Conservation (phyloP, 2,329 filamentous ascomycete genomes). For the Aspergillus awamori region DNA sequence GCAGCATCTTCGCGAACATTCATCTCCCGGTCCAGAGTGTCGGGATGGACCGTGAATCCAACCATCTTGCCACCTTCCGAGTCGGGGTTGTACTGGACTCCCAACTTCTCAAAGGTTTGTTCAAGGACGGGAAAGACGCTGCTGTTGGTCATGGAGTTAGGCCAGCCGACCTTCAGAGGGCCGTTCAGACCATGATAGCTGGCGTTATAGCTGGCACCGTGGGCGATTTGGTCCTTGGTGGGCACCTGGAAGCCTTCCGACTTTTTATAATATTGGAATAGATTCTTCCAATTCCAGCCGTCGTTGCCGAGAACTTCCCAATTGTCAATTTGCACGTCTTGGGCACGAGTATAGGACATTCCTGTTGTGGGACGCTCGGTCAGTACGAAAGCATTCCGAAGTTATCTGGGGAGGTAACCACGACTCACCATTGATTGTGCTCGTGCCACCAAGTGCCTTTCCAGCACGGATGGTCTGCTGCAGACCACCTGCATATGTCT, state of each 20-base stretch:
- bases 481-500: conserved; percentile 42
- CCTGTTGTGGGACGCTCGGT: conserved; percentile 23
- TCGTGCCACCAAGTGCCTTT: conserved; percentile 49
- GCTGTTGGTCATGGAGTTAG: conserved; percentile 25
- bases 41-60: conserved; percentile 48
- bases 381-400: no score
- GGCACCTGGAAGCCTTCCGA: conserved; percentile 34
- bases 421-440: conserved; percentile 45
- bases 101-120: conserved; percentile 41
- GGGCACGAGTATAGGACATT: conserved; percentile 43
- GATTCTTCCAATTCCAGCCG: conserved; percentile 38
- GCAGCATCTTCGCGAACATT: conserved; percentile 53
- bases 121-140: conserved; percentile 38
- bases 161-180: conserved; percentile 35
- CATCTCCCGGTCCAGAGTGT: conserved; percentile 43
- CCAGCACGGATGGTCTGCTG: conserved; percentile 43
- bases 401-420: background rate
- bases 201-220: conserved; percentile 33
- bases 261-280: conserved; percentile 37
- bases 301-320: conserved; percentile 40
- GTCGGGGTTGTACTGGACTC: conserved; percentile 47
- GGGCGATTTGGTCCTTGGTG: conserved; percentile 22
- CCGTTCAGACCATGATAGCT: conserved; percentile 34
- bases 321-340: conserved; percentile 42
- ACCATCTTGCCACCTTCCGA: conserved; percentile 49